Conservation (phyloP, 2,329 filamentous ascomycete genomes). For the Pseudocercospora cruenta region DNA sequence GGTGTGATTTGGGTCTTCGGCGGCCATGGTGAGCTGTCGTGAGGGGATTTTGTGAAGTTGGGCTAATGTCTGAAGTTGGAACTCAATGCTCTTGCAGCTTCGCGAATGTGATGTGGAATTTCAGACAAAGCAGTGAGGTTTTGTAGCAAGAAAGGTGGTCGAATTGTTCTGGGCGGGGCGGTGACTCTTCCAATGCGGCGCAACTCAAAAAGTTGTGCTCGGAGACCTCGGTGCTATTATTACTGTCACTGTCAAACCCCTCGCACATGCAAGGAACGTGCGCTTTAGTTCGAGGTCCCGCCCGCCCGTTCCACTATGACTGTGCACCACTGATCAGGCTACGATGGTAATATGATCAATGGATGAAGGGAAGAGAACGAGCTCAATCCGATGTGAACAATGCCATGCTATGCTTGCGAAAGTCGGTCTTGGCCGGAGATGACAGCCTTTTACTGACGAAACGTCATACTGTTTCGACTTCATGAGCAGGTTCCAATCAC, state of each 20-base stretch:
- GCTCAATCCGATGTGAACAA: no score
- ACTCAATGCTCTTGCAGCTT: background rate
- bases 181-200: conserved; percentile 4
- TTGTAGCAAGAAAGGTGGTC: background rate
- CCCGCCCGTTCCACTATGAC: no score
- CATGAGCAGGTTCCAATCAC: no score
- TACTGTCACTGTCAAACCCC: no score
- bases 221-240: background rate
- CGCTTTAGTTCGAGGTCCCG: background rate
- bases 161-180: background rate
- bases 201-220: background rate
- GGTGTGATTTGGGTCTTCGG: conserved; percentile 34
- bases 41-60: background rate
- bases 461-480: no score
- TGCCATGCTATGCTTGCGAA: background rate
- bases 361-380: background rate
- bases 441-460: background rate
- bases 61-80: background rate
- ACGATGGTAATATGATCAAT: background rate
- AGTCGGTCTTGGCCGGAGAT: background rate
- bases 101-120: background rate
- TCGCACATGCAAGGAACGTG: conserved; percentile 4
- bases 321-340: background rate
- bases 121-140: background rate
- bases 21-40: conserved; percentile 20